phyloP scores from a whole-genome alignment of 148 eudicot species.

The Tetragonia tetragonoides region DNA sequence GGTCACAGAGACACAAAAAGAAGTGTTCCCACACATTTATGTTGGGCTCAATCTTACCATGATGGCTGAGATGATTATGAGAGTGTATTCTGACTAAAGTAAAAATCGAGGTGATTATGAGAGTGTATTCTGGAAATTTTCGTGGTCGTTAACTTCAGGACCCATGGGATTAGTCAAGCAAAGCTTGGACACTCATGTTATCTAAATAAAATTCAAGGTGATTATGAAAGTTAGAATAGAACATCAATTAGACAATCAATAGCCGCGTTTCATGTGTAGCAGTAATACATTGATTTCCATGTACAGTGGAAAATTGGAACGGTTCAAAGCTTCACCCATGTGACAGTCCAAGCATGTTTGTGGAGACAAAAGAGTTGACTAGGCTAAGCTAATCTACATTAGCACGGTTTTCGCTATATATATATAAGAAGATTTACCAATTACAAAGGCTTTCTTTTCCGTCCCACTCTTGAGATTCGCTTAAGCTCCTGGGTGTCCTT shows the following conservation, averaged over 20 bases:
- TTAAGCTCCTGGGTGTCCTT: constrained; percentile 66
- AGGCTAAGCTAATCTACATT: neutral
- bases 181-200: too few relatives aligned
- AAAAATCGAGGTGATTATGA: neutral
- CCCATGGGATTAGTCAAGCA: neutral
- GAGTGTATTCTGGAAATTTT: too few relatives aligned
- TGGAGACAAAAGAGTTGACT: neutral
- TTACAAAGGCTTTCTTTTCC: constrained; percentile 74
- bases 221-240: neutral
- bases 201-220: too few relatives aligned
- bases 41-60: too few relatives aligned
- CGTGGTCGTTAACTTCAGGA: neutral
- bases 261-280: neutral
- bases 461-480: constrained; percentile 55
- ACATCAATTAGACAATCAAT: neutral
- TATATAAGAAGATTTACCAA: constrained; percentile 22
- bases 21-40: too few relatives aligned
- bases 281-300: neutral
- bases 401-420: neutral
- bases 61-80: neutral
- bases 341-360: neutral
- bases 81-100: too few relatives aligned
- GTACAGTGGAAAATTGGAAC: neutral
- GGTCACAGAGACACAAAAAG: too few relatives aligned
- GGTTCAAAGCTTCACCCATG: neutral